Evolutionary conservation across 2,329 filamentous ascomycete species (phyloP).

Genomic region (Juglanconis sp.): DNA sequence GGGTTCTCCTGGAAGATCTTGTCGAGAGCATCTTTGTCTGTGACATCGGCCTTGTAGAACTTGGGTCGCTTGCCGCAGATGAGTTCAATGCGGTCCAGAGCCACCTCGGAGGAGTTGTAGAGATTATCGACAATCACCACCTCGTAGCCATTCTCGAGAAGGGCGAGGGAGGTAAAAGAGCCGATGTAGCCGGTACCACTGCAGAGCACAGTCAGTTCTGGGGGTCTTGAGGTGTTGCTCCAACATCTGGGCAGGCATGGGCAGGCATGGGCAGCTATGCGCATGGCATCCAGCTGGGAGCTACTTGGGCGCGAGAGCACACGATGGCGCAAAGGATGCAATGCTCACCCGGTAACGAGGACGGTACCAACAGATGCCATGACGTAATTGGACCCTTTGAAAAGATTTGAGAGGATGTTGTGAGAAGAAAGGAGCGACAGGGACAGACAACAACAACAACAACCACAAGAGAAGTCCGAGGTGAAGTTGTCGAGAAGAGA

Average conservation of each 20-base stretch:
- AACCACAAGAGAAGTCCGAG: conserved; percentile 6
- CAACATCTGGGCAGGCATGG: no score
- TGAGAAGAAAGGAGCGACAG: not conserved
- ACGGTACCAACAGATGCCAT: conserved; percentile 69
- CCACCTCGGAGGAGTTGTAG: conserved; percentile 93
- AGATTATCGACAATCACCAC: conserved; percentile 95
- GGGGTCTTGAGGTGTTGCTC: no score
- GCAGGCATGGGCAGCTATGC: no score
- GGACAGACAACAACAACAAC: not conserved
- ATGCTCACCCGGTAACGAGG: conserved; percentile 81
- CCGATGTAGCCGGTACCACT: conserved; percentile 99
- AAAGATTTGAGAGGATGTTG: not conserved
- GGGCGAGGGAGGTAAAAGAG: conserved; percentile 89
- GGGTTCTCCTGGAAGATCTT: conserved; percentile 85
- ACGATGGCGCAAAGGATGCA: conserved; percentile 16
- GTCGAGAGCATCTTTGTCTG: conserved; percentile 77
- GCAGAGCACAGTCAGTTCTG: conserved; percentile 27
- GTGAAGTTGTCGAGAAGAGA: conserved; percentile 10
- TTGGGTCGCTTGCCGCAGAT: conserved; percentile 82
- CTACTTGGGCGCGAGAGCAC: not conserved
- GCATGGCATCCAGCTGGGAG: no score
- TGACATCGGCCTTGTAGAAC: conserved; percentile 86
- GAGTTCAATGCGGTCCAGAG: conserved; percentile 90
- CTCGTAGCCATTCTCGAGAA: conserved; percentile 92
- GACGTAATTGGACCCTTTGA: conserved; percentile 2